Conservation (phyloP, 768 basidiomycete genomes). For the Heimioporus sp. region DNA sequence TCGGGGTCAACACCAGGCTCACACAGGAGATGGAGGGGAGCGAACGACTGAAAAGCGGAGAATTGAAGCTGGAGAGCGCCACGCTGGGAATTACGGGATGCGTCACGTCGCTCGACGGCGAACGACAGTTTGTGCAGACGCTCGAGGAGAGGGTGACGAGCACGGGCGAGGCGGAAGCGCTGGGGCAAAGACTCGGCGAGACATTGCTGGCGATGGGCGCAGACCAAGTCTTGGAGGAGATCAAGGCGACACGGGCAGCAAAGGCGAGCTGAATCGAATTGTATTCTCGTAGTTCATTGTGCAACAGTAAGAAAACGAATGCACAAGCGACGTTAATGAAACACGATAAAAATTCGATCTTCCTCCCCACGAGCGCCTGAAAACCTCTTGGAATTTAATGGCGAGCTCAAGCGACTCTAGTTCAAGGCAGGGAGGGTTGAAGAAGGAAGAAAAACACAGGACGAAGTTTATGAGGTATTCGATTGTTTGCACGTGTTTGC, state of each 20-base stretch:
- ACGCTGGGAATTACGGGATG: constrained; percentile 70
- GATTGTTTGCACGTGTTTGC: constrained; percentile 40
- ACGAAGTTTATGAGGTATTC: constrained; percentile 27
- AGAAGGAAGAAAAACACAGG: background rate
- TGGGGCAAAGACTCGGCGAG: constrained; percentile 67
- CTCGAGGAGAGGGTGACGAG: constrained; percentile 50
- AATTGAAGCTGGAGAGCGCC: constrained; percentile 29
- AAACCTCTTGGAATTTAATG: constrained; percentile 37
- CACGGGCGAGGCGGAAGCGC: constrained; percentile 58
- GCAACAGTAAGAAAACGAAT: constrained; percentile 6
- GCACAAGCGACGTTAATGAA: constrained; percentile 20
- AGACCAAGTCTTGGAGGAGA: constrained; percentile 76
- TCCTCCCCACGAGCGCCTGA: constrained; percentile 71
- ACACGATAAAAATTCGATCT: constrained; percentile 39
- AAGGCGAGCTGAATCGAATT: constrained; percentile 20
- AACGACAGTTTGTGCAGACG: constrained; percentile 65
- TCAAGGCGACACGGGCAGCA: constrained; percentile 63
- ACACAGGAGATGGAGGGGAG: constrained; percentile 30
- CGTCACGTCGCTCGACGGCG: constrained; percentile 82
- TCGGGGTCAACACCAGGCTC: constrained; percentile 69
- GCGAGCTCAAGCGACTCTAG: constrained; percentile 69
- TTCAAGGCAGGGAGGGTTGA: constrained; percentile 47
- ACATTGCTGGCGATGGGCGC: constrained; percentile 70
- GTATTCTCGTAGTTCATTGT: constrained; percentile 26
- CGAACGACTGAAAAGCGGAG: constrained; percentile 32